Conservation (phyloP, 371 early-diverging fungal genomes). For the Choanephora cucurbitarum region DNA sequence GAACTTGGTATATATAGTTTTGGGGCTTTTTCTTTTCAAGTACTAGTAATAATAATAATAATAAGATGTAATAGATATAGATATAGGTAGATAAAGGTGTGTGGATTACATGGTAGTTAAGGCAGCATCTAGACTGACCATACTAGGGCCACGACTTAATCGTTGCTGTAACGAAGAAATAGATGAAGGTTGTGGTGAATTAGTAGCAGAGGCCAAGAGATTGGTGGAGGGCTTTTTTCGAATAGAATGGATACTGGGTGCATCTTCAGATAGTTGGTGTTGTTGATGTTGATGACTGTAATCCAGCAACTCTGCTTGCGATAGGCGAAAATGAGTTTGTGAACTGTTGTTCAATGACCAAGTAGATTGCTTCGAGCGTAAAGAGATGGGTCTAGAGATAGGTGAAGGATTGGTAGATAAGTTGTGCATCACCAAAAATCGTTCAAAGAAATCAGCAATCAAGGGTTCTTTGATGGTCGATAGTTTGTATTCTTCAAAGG, state of each 20-base stretch:
- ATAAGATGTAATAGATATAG: too few species aligned
- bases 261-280: not conserved
- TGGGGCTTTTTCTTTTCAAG: too few species aligned
- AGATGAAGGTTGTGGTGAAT: constrained; percentile 1
- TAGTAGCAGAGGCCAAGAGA: not conserved
- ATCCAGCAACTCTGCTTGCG: constrained; percentile 44
- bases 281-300: constrained; percentile 20
- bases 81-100: too few species aligned
- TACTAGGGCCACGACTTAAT: constrained; percentile 29
- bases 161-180: constrained; percentile 7
- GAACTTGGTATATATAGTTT: too few species aligned
- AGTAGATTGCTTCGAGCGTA: constrained; percentile 23
- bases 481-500: constrained; percentile 78
- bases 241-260: not conserved
- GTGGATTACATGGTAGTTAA: constrained; percentile 22
- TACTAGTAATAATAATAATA: too few species aligned
- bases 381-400: constrained; percentile 9
- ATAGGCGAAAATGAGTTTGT: constrained; percentile 11
- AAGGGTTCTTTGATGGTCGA: constrained; percentile 86
- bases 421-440: constrained; percentile 64
- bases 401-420: constrained; percentile 20
- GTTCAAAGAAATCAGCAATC: constrained; percentile 78
- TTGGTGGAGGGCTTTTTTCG: not conserved
- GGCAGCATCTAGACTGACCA: constrained; percentile 37
- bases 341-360: constrained; percentile 1